Conservation (phyloP, 352 stramenopile genomes). For the Blastocystis sp. region DNA sequence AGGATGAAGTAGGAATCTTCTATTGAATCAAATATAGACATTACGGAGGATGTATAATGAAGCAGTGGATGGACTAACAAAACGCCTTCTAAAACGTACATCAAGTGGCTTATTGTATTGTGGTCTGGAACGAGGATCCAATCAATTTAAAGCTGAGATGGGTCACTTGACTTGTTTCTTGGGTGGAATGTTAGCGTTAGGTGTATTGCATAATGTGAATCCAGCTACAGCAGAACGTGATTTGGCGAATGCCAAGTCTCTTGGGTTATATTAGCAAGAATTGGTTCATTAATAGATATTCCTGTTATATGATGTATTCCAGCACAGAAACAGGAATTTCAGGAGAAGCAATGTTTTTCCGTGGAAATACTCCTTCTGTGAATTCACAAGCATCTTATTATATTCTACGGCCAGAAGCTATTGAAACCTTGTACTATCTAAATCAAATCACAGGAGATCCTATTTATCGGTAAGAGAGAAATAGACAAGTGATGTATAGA, state of each 20-base stretch:
- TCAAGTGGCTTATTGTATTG: slow-evolving; percentile 13
- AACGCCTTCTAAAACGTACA: slow-evolving; percentile 72
- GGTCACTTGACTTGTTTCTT: slow-evolving; percentile 60
- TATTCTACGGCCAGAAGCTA: slow-evolving; percentile 78
- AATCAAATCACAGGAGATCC: slow-evolving; percentile 76
- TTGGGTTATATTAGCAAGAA: neutral
- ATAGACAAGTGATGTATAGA: slow-evolving; percentile 21
- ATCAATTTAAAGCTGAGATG: slow-evolving; percentile 38
- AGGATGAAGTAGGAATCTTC: slow-evolving; percentile 31
- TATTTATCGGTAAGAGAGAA: slow-evolving; percentile 67
- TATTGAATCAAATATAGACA: neutral
- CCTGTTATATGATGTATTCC: slow-evolving; percentile 82
- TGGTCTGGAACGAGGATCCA: neutral
- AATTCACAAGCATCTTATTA: slow-evolving; percentile 73
- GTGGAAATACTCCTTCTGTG: slow-evolving; percentile 66
- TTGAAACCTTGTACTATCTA: slow-evolving; percentile 80
- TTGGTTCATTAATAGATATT: slow-evolving; percentile 70
- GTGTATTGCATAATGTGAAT: slow-evolving; percentile 56
- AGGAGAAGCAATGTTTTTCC: slow-evolving; percentile 74
- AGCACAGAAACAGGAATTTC: slow-evolving; percentile 65
- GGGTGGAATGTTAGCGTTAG: slow-evolving; percentile 58
- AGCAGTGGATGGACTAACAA: slow-evolving; percentile 82
- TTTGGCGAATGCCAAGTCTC: slow-evolving; percentile 42
- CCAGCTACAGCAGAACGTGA: slow-evolving; percentile 33
- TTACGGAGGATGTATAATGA: slow-evolving; percentile 81